These are phyloP conservation scores for Picea abies DNA, from an alignment of 83 land plant genomes.

Conservation along the genomic window DNA sequence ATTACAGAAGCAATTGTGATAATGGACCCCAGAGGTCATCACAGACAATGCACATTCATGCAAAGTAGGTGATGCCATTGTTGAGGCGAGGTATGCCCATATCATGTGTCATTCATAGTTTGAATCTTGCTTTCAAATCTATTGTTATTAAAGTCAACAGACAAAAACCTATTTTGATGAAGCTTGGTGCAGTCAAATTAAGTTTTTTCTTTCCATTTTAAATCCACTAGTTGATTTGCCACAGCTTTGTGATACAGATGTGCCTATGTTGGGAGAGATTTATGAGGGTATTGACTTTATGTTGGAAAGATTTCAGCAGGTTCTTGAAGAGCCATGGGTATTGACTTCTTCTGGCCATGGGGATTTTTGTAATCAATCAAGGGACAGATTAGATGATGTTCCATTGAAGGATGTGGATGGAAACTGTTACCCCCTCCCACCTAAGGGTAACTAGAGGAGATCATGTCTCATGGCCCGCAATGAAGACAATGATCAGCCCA, in stretches of 20 bases:
- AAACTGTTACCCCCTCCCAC: too few relatives aligned
- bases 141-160: not conserved
- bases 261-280: not conserved
- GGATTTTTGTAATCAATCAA: too few relatives aligned
- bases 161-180: not conserved
- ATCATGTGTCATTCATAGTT: not conserved
- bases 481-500: too few relatives aligned
- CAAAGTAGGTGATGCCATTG: not conserved
- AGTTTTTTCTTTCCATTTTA: not conserved
- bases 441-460: too few relatives aligned
- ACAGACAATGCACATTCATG: not conserved
- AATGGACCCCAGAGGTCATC: not conserved
- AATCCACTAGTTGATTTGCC: not conserved
- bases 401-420: too few relatives aligned
- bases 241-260: too few relatives aligned
- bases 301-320: not conserved
- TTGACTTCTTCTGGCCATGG: too few relatives aligned
- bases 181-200: not conserved
- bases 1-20: not conserved
- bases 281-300: not conserved
- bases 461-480: too few relatives aligned
- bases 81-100: not conserved
- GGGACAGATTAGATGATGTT: too few relatives aligned
- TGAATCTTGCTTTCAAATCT: not conserved
- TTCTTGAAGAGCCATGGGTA: too few relatives aligned